Evolutionary conservation across 345 rosid species (phyloP).

Genomic region (Arabis alpina): DNA sequence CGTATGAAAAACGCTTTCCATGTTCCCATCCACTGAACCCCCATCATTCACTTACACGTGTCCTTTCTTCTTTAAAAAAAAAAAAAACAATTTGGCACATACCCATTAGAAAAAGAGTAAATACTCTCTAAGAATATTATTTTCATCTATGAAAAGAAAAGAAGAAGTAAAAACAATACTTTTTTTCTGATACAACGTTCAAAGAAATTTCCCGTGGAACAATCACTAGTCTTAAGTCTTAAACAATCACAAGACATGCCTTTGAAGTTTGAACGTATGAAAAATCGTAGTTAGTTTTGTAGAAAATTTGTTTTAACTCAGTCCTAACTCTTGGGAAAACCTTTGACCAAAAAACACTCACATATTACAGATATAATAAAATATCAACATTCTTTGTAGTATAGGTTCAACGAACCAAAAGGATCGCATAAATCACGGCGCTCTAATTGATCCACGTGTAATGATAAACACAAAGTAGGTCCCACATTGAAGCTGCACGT

Average conservation of each 20-base stretch:
- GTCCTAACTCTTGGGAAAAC: no score
- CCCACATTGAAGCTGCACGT: constrained; percentile 36
- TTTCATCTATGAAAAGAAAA: background rate
- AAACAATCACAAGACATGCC: no score
- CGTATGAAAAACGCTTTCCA: constrained; percentile 32
- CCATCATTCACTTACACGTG: constrained; percentile 36
- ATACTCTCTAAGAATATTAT: background rate
- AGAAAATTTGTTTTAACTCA: no score
- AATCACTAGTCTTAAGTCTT: no score
- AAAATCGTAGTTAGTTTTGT: no score
- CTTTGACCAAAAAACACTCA: no score
- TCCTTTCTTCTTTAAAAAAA: background rate
- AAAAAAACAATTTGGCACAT: constrained; percentile 20
- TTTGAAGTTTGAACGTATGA: no score
- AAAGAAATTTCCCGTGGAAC: background rate
- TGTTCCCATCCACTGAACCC: constrained; percentile 25
- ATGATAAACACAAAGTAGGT: constrained; percentile 33
- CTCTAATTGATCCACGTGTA: constrained; percentile 40
- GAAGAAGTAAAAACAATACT: background rate
- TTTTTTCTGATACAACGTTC: background rate
- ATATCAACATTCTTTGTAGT: background rate
- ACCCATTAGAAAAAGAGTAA: constrained; percentile 19
- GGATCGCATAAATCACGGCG: constrained; percentile 39
- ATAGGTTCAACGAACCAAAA: constrained; percentile 44
- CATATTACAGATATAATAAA: no score